Percentiles rank a stretch among this genome's conserved stretches.
These are phyloP conservation scores for Aspergillus costaricaensis DNA, from an alignment of 2,329 filamentous ascomycete species.

Conservation along the genomic window DNA sequence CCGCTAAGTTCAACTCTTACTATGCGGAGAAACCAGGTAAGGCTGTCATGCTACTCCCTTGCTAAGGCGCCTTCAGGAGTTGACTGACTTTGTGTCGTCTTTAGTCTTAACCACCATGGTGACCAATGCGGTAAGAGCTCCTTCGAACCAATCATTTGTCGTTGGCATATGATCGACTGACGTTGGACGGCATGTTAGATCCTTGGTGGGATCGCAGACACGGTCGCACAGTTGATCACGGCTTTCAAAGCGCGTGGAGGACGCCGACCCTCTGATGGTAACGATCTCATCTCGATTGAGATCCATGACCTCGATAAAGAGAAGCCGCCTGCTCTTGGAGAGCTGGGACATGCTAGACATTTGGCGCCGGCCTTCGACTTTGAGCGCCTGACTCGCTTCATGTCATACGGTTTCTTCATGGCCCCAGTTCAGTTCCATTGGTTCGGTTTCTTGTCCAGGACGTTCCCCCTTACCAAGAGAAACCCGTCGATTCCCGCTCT, in stretches of 20 bases:
- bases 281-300: constrained; percentile 79
- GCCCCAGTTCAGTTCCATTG: constrained; percentile 93
- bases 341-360: constrained; percentile 64
- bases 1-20: constrained; percentile 87
- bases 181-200: constrained; percentile 50
- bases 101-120: constrained; percentile 97
- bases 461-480: constrained; percentile 82
- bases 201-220: constrained; percentile 92
- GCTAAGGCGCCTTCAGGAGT: constrained; percentile 1
- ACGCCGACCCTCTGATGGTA: constrained; percentile 56
- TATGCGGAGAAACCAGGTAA: constrained; percentile 85
- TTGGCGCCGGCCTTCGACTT: constrained; percentile 90
- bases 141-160: background rate
- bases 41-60: constrained; percentile 27
- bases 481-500: constrained; percentile 74
- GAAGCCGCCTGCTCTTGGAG: constrained; percentile 65
- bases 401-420: constrained; percentile 97
- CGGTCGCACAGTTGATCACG: constrained; percentile 90
- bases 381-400: constrained; percentile 89
- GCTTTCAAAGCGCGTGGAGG: constrained; percentile 66
- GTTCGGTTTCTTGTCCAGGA: constrained; percentile 80
- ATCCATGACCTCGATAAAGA: constrained; percentile 85
- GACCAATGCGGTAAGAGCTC: constrained; percentile 75
- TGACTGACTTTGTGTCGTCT: constrained; percentile 21
- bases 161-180: constrained; percentile 15